A percentile compares a stretch with the other conserved stretches of the same genome.
Conservation (phyloP, 768 basidiomycete genomes). For the Leucosporidium creatinivorum region DNA sequence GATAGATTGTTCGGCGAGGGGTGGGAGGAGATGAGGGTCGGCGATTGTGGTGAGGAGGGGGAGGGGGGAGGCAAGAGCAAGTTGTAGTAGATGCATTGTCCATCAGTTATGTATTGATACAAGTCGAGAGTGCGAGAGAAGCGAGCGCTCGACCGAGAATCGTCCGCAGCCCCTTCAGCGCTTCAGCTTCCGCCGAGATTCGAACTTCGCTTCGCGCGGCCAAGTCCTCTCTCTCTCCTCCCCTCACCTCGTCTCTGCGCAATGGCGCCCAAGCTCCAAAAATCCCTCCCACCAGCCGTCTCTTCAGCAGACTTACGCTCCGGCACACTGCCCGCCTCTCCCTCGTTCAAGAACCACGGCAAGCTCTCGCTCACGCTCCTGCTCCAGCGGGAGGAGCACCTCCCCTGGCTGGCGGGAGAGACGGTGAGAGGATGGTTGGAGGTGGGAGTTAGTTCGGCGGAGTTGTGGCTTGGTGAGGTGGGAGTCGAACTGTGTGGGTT, state of each 20-base stretch:
- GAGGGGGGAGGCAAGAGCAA: too few relatives aligned
- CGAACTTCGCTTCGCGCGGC: not conserved
- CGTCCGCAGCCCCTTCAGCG: not conserved
- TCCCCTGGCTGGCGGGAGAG: slow-evolving; percentile 12
- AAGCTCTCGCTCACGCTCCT: not conserved
- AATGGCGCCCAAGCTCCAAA: not conserved
- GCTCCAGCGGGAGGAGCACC: slow-evolving; percentile 2
- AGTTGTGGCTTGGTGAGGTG: slow-evolving; percentile 30
- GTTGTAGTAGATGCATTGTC: not conserved
- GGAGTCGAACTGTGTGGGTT: slow-evolving; percentile 27
- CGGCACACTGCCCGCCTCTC: not conserved
- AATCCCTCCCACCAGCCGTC: not conserved
- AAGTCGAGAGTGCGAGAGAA: not conserved
- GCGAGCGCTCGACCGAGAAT: not conserved
- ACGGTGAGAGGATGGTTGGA: slow-evolving; percentile 30
- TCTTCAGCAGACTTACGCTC: not conserved
- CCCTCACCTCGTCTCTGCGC: not conserved
- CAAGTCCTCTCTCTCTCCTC: not conserved
- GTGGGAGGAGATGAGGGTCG: slow-evolving; percentile 25
- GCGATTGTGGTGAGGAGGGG: slow-evolving; percentile 14
- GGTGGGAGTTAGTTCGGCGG: slow-evolving; percentile 14
- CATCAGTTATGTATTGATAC: too few relatives aligned
- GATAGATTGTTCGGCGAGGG: slow-evolving; percentile 5
- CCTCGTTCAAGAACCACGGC: not conserved
- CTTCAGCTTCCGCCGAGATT: not conserved